Base-by-base conservation (phyloP, 129 eudicot species). In the Ambrosia artemisiifolia region DNA sequence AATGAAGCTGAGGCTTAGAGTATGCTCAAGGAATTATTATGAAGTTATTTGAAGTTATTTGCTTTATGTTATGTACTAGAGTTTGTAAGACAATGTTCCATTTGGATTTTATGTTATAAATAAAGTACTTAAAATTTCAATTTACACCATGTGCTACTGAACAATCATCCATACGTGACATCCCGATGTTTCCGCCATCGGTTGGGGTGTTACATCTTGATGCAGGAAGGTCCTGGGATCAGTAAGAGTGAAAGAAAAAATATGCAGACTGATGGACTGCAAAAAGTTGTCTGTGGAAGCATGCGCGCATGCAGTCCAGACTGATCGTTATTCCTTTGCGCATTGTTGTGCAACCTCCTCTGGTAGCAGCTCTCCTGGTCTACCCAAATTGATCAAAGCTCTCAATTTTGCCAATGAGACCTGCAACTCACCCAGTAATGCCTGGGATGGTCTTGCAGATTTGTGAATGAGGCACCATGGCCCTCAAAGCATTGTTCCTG, bases 351-450 rank as follows among this genome's bases (percentile, higher is more conserved):
- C 99, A 95, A 89, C 97, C 10, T 75, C 89, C 7, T 95, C 99
- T 0, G 99, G 99, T 17, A 86, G 96, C 76, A 90, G 97, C 90
- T 91, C 99, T 2, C 99, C 99, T 2, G 96, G 91, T 79, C 96
- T 95, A 11, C 99, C 99, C 36, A 86, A 76, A 72, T 85, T 85
- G 47, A 81, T 88, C 28, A 86, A 83, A 71, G 91, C 90, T 80
- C 88, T 86, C 13, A 88, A 87, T 64, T 80, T 63, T 62, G 83
- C 96, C 12, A 79, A 81, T 47, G 89, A 88, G 80, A 86, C 85
- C 97, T 9, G 83, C 93, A 12, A 80, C 96, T 0, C 79, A 80
- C 66, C 86, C 80, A 7, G 97, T 88, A 50, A 95, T 55, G 99
- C 91, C 9, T 95, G 99, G 99, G 97, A 95, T 20, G 91, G 89